A percentile compares a stretch with the other conserved stretches of the same genome.
Conservation (phyloP, 306 rosid species). For the Cicer bijugum region DNA sequence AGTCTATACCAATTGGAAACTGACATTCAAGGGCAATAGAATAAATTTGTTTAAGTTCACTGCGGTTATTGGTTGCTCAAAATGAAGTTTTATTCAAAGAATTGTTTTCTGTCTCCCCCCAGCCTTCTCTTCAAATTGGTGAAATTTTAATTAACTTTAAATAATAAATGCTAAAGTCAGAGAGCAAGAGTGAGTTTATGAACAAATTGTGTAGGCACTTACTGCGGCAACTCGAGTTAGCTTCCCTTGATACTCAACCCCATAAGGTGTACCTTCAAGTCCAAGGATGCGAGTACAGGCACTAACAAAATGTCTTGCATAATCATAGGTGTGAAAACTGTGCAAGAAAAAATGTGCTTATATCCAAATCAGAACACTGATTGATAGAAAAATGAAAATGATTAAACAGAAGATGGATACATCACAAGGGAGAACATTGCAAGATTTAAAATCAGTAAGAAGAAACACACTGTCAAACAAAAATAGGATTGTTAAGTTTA, state of each 20-base stretch:
- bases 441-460: not conserved
- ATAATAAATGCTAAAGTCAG: slow-evolving; percentile 13
- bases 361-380: slow-evolving; percentile 36
- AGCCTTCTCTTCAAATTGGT: not conserved
- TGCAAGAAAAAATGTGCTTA: slow-evolving; percentile 38
- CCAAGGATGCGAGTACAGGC: slow-evolving; percentile 99
- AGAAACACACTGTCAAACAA: slow-evolving; percentile 11
- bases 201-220: slow-evolving; percentile 36
- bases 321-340: slow-evolving; percentile 97
- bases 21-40: slow-evolving; percentile 49
- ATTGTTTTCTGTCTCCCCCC: not conserved
- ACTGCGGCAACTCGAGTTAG: slow-evolving; percentile 98
- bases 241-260: slow-evolving; percentile 97
- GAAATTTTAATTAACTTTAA: slow-evolving; percentile 9
- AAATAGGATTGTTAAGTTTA: not conserved
- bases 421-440: not conserved
- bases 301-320: slow-evolving; percentile 96
- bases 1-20: slow-evolving; percentile 98
- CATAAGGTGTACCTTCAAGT: slow-evolving; percentile 94
- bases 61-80: slow-evolving; percentile 7
- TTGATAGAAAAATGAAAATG: slow-evolving; percentile 26
- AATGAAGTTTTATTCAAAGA: slow-evolving; percentile 46
- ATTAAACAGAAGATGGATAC: not conserved
- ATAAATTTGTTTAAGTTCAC: slow-evolving; percentile 32
- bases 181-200: slow-evolving; percentile 25